phyloP scores from a whole-genome alignment of 129 eudicot species.

The Cynara cardunculus region DNA sequence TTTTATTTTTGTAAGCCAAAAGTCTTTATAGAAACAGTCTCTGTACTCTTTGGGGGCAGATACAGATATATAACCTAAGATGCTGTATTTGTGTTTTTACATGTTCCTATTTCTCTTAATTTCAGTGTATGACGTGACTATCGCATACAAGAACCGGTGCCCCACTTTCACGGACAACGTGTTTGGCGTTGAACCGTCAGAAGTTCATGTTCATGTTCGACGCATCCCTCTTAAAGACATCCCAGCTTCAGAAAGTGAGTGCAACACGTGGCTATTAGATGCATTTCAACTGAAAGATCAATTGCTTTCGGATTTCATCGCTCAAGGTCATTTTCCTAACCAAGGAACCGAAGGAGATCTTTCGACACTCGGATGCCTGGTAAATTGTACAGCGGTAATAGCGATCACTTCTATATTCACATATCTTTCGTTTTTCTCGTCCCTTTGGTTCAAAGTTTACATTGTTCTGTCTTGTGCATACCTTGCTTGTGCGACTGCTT shows the following conservation, averaged over 20 bases:
- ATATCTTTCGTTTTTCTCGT: constrained; percentile 51
- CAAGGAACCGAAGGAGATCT: constrained; percentile 59
- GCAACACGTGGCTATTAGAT: constrained; percentile 54
- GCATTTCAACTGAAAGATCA: constrained; percentile 56
- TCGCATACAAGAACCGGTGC: constrained; percentile 74
- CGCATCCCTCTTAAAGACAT: constrained; percentile 51
- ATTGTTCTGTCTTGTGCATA: constrained; percentile 41
- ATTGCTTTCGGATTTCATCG: constrained; percentile 57
- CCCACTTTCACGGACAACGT: constrained; percentile 79
- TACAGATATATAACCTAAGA: too few species aligned
- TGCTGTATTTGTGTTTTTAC: not conserved
- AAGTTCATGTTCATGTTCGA: constrained; percentile 72
- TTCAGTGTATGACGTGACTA: constrained; percentile 76
- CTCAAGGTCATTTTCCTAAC: constrained; percentile 61
- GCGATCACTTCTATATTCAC: constrained; percentile 46
- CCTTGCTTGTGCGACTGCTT: constrained; percentile 54
- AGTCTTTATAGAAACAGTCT: too few species aligned
- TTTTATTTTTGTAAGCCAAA: too few species aligned
- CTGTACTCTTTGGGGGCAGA: too few species aligned
- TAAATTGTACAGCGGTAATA: constrained; percentile 43
- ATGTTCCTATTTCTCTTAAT: not conserved
- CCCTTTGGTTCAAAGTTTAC: constrained; percentile 63
- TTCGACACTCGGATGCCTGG: constrained; percentile 49
- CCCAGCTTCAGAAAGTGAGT: constrained; percentile 61
- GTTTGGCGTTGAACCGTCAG: constrained; percentile 76